These are phyloP conservation scores for Tolypocladium pustulatum DNA, from an alignment of 2,329 filamentous ascomycete genomes.

Conservation along the genomic window DNA sequence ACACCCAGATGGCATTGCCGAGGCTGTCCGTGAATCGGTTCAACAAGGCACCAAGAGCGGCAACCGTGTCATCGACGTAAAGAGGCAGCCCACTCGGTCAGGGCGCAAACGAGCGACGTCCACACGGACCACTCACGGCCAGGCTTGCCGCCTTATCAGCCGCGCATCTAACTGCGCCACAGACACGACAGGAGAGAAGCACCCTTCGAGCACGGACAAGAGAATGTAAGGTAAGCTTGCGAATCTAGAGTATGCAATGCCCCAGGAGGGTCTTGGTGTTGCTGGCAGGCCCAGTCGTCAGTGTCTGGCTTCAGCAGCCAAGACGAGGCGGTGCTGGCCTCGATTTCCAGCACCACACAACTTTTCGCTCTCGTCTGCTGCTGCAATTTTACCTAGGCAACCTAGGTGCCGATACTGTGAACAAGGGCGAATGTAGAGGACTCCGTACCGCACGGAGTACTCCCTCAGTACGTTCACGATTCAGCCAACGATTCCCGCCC, in stretches of 20 bases:
- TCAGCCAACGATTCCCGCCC: background rate
- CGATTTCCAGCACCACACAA: background rate
- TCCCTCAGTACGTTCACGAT: background rate
- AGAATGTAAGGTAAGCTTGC: background rate
- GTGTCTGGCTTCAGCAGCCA: background rate
- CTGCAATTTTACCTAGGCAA: background rate
- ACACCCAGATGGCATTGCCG: background rate
- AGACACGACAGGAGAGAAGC: background rate
- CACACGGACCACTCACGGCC: background rate
- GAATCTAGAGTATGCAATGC: background rate
- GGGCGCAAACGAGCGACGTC: background rate
- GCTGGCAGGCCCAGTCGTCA: background rate
- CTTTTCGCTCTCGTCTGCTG: background rate
- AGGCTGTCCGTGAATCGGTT: background rate
- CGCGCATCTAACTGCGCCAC: background rate
- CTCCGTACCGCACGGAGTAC: background rate
- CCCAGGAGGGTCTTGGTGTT: background rate
- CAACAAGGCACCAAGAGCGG: background rate
- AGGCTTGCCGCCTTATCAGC: background rate
- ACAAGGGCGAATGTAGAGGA: background rate
- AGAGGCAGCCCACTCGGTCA: background rate
- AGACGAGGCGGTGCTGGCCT: background rate
- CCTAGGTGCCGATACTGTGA: background rate
- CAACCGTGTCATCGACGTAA: background rate
- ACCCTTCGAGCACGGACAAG: background rate